Evolutionary conservation across 108 stramenopile genomes (phyloP), one percentile per base, ranked within the genome.

Genomic region (Skeletonema marinoi): DNA sequence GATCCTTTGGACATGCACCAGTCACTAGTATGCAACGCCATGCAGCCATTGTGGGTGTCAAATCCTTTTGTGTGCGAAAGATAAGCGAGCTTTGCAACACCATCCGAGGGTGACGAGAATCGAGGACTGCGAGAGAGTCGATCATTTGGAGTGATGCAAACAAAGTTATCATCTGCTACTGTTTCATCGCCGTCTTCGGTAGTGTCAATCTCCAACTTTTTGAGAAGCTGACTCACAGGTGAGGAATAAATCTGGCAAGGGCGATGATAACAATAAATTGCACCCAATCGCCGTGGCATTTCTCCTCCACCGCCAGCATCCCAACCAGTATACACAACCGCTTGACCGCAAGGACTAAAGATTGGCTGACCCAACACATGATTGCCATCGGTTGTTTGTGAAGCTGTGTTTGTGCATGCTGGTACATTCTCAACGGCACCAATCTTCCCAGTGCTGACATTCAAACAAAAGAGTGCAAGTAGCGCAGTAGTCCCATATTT

Each of bases 251-350:
- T 67, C 32, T 86, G 82, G 73, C 87, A 83, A 6, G 85, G 85
- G 16, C 93, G 87, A 33, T 94, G 89, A 21, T 78, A 78, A 54
- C 93, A 94, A 70, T 89, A 89, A 11, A 90, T 82, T 36, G 91
- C 82, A n/a, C 93, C 93, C 30, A 94, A 64, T 32, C 93, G 83
- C 65, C 86, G 65, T 0, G 89, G 89, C 88, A 90, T 89, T 13
- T 67, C 68, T 3, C 66, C 77, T 11, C 87, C 84, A 0, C 83
- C 89, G 10, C 90, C 93, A 7, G 90, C 93, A 89, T 91, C 87
- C 90, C 90, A 94, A 25, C 68, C 89, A 11, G 89, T 89, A 54
- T 89, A 94, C 17, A 91, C 93, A 42, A 94, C 76, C 7, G 77
- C 71, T 13, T 67, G 59, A 35, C 81, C 81, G 51, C 78, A 81